Evolutionary conservation across 1,284 basidiomycete genomes (phyloP).

Genomic region (Heimioporus retisporus): DNA sequence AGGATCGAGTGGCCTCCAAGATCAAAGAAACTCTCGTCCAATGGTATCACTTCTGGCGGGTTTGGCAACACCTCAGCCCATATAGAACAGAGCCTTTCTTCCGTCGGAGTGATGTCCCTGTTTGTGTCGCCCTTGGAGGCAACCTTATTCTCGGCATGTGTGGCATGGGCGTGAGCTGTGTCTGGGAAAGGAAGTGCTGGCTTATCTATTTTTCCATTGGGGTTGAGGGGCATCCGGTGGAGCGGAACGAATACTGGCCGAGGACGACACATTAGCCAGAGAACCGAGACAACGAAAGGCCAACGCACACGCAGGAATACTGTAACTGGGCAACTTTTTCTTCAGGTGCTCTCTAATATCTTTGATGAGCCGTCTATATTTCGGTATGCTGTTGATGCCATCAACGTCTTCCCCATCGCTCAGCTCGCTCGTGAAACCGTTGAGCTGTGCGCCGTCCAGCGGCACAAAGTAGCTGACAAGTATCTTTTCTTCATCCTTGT

Average conservation of each 20-base stretch:
- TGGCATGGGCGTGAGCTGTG: conserved; percentile 79
- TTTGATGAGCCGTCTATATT: conserved; percentile 92
- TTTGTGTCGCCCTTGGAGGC: conserved; percentile 37
- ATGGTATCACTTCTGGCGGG: conserved; percentile 81
- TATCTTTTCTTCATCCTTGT: conserved; percentile 99
- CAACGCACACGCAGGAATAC: conserved; percentile 85
- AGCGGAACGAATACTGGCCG: conserved; percentile 92
- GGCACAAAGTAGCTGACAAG: conserved; percentile 99
- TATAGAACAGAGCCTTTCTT: conserved; percentile 84
- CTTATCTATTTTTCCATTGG: conserved; percentile 99
- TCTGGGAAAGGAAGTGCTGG: conserved; percentile 99
- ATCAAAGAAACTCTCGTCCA: conserved; percentile 99
- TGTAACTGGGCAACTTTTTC: conserved; percentile 97
- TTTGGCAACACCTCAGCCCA: conserved; percentile 91
- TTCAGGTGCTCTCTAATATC: conserved; percentile 97
- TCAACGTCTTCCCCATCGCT: conserved; percentile 70
- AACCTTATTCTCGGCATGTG: conserved; percentile 48
- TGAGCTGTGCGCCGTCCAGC: conserved; percentile 75
- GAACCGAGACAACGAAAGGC: conserved; percentile 37
- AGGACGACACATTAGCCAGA: conserved; percentile 17
- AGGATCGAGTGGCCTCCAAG: conserved; percentile 99
- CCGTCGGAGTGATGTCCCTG: conserved; percentile 72
- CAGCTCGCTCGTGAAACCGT: conserved; percentile 81
- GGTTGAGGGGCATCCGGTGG: conserved; percentile 96
- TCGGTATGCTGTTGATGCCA: conserved; percentile 77